Percentiles rank a stretch among this genome's conserved stretches.
These are phyloP conservation scores for Erodium maritimum DNA, from an alignment of 345 rosid genomes.

Conservation along the genomic window DNA sequence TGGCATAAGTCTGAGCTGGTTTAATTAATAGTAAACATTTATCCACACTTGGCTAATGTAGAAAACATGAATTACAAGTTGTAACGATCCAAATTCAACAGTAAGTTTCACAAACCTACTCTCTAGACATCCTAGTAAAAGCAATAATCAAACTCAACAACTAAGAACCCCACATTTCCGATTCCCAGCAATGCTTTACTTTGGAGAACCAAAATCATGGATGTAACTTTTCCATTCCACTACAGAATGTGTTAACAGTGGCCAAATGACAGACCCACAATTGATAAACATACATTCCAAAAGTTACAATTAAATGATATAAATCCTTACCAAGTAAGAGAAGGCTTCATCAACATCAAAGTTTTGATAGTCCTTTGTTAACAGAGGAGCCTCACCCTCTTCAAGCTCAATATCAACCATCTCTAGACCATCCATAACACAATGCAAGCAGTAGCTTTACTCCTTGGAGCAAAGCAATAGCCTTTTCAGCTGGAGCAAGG, in stretches of 20 bases:
- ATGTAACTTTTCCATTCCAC: background rate
- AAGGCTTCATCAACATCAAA: background rate
- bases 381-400: background rate
- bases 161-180: background rate
- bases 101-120: background rate
- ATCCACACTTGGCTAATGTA: background rate
- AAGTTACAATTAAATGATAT: background rate
- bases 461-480: background rate
- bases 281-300: background rate
- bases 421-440: background rate
- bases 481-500: background rate
- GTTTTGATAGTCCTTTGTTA: background rate
- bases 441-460: too few relatives aligned
- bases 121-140: background rate
- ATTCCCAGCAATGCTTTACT: background rate
- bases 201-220: too few relatives aligned
- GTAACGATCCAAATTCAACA: background rate
- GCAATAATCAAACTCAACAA: background rate
- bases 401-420: background rate
- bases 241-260: background rate
- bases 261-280: background rate
- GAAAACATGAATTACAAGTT: background rate
- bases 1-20: background rate
- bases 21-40: too few relatives aligned
- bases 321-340: background rate